Conservation (phyloP, 768 basidiomycete genomes). For the Mycena metata region DNA sequence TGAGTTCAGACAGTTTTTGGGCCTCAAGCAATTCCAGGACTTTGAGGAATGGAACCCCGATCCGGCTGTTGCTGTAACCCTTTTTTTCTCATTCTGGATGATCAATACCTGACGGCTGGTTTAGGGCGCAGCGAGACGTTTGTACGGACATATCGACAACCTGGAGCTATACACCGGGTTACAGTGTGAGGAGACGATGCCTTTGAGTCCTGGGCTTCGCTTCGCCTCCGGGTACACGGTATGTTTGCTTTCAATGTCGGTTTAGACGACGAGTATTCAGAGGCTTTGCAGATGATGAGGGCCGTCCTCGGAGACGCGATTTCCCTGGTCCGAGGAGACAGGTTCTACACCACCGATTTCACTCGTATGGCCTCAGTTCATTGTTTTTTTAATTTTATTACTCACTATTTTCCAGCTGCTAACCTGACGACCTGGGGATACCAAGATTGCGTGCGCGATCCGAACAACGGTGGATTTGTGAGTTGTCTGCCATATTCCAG, state of each 20-base stretch:
- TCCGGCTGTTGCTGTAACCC: conserved; percentile 57
- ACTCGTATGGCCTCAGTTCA: conserved; percentile 52
- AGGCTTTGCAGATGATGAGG: conserved; percentile 53
- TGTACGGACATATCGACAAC: conserved; percentile 55
- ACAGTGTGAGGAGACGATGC: conserved; percentile 68
- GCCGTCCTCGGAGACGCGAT: conserved; percentile 69
- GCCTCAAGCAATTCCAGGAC: conserved; percentile 58
- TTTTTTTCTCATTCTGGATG: background rate
- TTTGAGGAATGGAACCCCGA: conserved; percentile 72
- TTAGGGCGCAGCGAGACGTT: conserved; percentile 46
- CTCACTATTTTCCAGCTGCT: conserved; percentile 44
- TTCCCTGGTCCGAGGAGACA: conserved; percentile 65
- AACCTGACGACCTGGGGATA: conserved; percentile 67
- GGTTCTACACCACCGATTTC: conserved; percentile 66
- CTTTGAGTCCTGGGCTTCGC: conserved; percentile 64
- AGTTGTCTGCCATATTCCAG: background rate
- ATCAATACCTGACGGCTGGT: background rate
- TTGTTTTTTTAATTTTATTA: background rate
- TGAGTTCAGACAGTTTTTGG: conserved; percentile 66
- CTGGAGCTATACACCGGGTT: conserved; percentile 56
- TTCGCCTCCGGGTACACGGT: conserved; percentile 73
- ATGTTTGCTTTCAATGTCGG: conserved; percentile 9
- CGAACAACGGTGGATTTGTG: conserved; percentile 53
- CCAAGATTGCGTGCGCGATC: conserved; percentile 61
- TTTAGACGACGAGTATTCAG: background rate